These are phyloP conservation scores for Colletotrichum liriopes DNA, from an alignment of 2,329 filamentous ascomycete species.

Conservation along the genomic window DNA sequence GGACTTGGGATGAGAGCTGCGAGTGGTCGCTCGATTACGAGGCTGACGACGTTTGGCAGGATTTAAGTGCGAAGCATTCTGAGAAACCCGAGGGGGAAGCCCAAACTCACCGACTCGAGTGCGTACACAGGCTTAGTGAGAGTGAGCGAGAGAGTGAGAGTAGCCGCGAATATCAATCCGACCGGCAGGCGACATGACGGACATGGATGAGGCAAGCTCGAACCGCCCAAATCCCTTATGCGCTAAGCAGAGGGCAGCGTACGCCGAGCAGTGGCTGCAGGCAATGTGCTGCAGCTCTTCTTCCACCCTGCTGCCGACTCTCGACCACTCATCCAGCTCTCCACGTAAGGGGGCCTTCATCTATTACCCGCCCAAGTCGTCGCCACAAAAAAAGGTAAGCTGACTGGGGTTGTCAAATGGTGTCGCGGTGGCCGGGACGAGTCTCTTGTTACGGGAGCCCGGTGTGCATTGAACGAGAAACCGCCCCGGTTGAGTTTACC, in stretches of 20 bases:
- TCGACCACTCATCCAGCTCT: conserved; percentile 7
- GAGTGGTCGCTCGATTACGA: not conserved
- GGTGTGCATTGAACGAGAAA: conserved; percentile 31
- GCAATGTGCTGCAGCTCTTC: not conserved
- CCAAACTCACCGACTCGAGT: not conserved
- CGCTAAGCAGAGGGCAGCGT: conserved; percentile 5
- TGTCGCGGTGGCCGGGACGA: conserved; percentile 30
- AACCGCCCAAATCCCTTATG: conserved; percentile 18
- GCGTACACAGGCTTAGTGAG: not conserved
- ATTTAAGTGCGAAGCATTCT: not conserved
- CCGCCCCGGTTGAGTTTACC: conserved; percentile 35
- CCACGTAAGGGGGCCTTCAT: not conserved
- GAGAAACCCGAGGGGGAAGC: not conserved
- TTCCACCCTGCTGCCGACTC: not conserved
- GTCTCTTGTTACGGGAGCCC: conserved; percentile 9
- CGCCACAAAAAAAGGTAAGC: not conserved
- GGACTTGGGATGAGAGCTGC: not conserved
- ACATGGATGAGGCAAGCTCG: conserved; percentile 24
- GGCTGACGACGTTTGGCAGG: conserved; percentile 1
- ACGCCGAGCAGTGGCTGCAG: conserved; percentile 4
- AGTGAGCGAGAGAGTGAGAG: not conserved
- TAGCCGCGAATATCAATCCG: not conserved
- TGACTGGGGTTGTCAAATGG: conserved; percentile 10
- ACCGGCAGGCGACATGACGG: conserved; percentile 1
- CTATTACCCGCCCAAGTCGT: conserved; percentile 14